Conservation (phyloP, 768 basidiomycete genomes). For the Serendipita indica region DNA sequence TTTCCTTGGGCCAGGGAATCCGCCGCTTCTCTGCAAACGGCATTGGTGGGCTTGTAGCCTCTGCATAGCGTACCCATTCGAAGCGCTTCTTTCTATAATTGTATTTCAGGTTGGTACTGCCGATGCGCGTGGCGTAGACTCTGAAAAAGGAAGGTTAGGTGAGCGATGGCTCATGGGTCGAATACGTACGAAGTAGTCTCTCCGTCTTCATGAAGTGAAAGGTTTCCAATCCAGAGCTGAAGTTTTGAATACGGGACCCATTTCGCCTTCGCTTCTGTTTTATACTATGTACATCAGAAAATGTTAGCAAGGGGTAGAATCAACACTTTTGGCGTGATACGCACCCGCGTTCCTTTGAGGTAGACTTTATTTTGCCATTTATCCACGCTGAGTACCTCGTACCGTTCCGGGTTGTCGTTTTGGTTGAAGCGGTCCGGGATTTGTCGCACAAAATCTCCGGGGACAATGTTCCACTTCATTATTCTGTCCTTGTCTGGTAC, state of each 20-base stretch:
- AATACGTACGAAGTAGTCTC: constrained; percentile 4
- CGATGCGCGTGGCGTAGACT: constrained; percentile 62
- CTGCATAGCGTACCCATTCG: constrained; percentile 60
- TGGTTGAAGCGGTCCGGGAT: constrained; percentile 35
- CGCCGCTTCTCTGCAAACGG: constrained; percentile 29
- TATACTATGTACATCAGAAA: constrained; percentile 13
- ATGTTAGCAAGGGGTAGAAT: background rate
- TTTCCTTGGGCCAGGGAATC: constrained; percentile 57
- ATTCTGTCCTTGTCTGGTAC: constrained; percentile 54
- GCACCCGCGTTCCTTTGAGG: constrained; percentile 34
- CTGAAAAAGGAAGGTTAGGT: constrained; percentile 25
- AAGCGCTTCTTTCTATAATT: constrained; percentile 38
- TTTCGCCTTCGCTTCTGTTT: constrained; percentile 25
- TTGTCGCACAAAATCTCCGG: constrained; percentile 64
- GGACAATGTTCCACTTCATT: constrained; percentile 77
- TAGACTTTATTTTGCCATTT: constrained; percentile 52
- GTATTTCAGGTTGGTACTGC: constrained; percentile 46
- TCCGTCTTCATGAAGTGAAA: constrained; percentile 33
- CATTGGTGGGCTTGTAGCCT: constrained; percentile 44
- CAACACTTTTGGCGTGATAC: no score
- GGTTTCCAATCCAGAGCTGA: constrained; percentile 60
- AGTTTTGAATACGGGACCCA: constrained; percentile 65
- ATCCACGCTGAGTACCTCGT: constrained; percentile 63
- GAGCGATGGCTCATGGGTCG: background rate
- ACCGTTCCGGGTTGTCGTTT: constrained; percentile 8